A percentile compares a stretch with the other conserved stretches of the same genome.
Evolutionary conservation across 1,139 yeast species (phyloP).

Genomic region (Yamadazyma blattariae): DNA sequence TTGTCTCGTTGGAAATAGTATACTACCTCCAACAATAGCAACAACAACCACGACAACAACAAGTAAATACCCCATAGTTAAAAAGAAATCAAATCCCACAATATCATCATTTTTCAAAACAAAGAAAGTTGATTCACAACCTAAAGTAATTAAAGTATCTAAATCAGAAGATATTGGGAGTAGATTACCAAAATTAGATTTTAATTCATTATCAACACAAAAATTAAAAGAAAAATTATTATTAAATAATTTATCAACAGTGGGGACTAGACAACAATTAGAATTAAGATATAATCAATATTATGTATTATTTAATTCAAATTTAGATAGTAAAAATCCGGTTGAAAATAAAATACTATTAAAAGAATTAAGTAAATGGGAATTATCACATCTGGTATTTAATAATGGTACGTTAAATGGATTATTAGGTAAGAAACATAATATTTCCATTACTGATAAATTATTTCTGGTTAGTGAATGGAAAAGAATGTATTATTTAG

Average conservation of each 20-base stretch:
- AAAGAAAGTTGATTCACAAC: slow-evolving; percentile 1
- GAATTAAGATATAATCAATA: slow-evolving; percentile 77
- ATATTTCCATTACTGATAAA: slow-evolving; percentile 34
- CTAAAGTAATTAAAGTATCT: too few species aligned
- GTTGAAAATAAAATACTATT: slow-evolving; percentile 52
- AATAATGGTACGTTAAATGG: slow-evolving; percentile 16
- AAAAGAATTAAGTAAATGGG: slow-evolving; percentile 69
- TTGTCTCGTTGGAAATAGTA: slow-evolving; percentile 46
- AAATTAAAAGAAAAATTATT: slow-evolving; percentile 62
- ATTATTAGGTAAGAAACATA: slow-evolving; percentile 23
- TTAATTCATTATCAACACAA: slow-evolving; percentile 54
- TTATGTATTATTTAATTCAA: slow-evolving; percentile 78
- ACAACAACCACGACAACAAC: too few species aligned
- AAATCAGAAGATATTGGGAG: too few species aligned
- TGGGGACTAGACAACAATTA: slow-evolving; percentile 62
- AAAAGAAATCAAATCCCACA: slow-evolving; percentile 3
- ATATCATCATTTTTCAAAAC: slow-evolving; percentile 37
- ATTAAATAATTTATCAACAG: slow-evolving; percentile 52
- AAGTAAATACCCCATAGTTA: background rate
- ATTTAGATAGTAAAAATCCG: slow-evolving; percentile 74
- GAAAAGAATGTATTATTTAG: slow-evolving; percentile 47
- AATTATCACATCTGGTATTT: slow-evolving; percentile 44
- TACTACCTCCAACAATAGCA: slow-evolving; percentile 2
- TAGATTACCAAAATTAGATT: slow-evolving; percentile 60
- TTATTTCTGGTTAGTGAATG: slow-evolving; percentile 47